These are phyloP conservation scores for Ananas comosus DNA, from an alignment of 176 grass and related monocot genomes.

Conservation along the genomic window DNA sequence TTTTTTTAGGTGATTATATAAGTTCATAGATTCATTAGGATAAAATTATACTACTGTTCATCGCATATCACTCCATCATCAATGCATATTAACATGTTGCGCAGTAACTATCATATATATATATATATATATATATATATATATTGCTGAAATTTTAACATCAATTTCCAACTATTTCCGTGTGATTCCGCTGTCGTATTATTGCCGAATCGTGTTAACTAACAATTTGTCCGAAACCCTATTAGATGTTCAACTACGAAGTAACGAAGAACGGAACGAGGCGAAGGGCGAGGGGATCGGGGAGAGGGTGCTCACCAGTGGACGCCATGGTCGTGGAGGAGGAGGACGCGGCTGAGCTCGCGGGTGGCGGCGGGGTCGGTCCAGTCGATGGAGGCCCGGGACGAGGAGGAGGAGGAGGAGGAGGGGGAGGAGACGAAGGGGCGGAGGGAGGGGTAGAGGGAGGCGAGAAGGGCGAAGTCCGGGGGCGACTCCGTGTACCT, in stretches of 20 bases:
- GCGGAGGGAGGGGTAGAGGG: conserved; percentile 72
- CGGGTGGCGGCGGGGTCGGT: conserved; percentile 48
- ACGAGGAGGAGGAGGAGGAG: conserved; percentile 20
- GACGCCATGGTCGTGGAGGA: conserved; percentile 85
- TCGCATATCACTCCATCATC: too few species aligned
- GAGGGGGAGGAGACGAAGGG: conserved; percentile 25
- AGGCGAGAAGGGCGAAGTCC: conserved; percentile 59
- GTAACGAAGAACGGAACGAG: not conserved
- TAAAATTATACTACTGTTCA: too few species aligned
- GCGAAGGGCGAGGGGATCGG: not conserved
- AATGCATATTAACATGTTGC: too few species aligned
- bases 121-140: too few species aligned
- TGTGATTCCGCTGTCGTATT: too few species aligned
- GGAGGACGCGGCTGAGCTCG: conserved; percentile 87
- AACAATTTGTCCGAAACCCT: too few species aligned
- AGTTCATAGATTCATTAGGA: too few species aligned
- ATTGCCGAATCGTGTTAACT: too few species aligned
- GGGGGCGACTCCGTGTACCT: conserved; percentile 64
- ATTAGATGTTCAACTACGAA: not conserved
- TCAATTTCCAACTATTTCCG: too few species aligned
- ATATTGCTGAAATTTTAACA: too few species aligned
- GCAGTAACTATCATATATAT: too few species aligned
- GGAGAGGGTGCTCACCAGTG: conserved; percentile 31
- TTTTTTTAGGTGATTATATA: too few species aligned
- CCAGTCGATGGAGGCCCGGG: conserved; percentile 46